Evolutionary conservation across 768 basidiomycete genomes (phyloP).

Genomic region (Psilocybe subaeruginosa): DNA sequence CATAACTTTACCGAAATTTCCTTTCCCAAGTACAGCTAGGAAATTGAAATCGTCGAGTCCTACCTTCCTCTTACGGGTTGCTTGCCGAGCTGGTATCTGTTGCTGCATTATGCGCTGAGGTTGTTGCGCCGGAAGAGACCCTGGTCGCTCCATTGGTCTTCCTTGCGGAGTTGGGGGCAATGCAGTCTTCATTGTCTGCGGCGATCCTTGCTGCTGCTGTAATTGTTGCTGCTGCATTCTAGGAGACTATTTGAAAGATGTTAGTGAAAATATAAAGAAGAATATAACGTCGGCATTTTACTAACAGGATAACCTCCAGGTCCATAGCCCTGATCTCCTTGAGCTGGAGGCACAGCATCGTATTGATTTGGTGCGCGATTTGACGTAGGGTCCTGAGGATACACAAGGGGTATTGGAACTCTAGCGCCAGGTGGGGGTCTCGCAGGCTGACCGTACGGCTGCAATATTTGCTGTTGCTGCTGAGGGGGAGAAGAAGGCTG

Average conservation of each 20-base stretch:
- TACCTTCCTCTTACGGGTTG: constrained; percentile 76
- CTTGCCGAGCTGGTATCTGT: constrained; percentile 42
- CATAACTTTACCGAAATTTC: constrained; percentile 99
- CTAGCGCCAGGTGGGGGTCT: constrained; percentile 44
- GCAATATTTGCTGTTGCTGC: constrained; percentile 25
- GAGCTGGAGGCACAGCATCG: constrained; percentile 25
- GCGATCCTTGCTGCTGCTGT: constrained; percentile 4
- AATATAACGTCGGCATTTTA: constrained; percentile 26
- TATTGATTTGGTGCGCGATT: constrained; percentile 27
- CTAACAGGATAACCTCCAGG: constrained; percentile 37
- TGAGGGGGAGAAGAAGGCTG: constrained; percentile 31
- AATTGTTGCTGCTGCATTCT: constrained; percentile 23
- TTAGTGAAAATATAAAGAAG: not conserved
- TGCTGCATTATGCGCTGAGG: constrained; percentile 28
- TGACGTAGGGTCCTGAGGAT: constrained; percentile 41
- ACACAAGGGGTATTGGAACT: constrained; percentile 45
- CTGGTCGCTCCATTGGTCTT: constrained; percentile 33
- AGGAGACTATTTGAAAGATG: constrained; percentile 14
- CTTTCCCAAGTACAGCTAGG: constrained; percentile 96
- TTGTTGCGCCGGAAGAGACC: constrained; percentile 32
- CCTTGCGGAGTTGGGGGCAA: constrained; percentile 30
- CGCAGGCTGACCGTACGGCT: constrained; percentile 26
- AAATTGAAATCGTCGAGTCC: constrained; percentile 99
- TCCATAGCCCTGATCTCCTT: constrained; percentile 35
- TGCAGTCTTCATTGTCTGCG: constrained; percentile 25